Evolutionary conservation across 306 rosid species (phyloP).

Genomic region (Acacia acuminata): DNA sequence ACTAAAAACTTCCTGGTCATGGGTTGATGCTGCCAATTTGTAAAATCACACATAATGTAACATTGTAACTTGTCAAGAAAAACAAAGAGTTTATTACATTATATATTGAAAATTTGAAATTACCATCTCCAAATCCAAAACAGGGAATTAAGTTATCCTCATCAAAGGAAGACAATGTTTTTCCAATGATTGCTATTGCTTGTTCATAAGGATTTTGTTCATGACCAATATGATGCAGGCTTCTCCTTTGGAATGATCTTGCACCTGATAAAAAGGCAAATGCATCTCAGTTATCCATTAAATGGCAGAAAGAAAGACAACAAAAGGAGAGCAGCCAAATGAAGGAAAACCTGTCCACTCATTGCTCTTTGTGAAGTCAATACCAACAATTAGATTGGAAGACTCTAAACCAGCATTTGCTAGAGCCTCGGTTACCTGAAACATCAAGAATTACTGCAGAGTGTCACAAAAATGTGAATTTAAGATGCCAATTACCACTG

Average conservation of each 20-base stretch:
- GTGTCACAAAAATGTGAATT: slow-evolving; percentile 8
- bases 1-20: slow-evolving; percentile 93
- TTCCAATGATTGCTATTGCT: slow-evolving; percentile 88
- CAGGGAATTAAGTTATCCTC: slow-evolving; percentile 96
- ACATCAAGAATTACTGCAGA: slow-evolving; percentile 26
- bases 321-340: slow-evolving; percentile 13
- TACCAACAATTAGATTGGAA: slow-evolving; percentile 91
- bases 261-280: slow-evolving; percentile 51
- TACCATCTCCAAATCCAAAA: slow-evolving; percentile 97
- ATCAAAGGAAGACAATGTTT: slow-evolving; percentile 82
- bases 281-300: slow-evolving; percentile 15
- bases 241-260: slow-evolving; percentile 79
- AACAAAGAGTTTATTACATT: not conserved
- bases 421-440: slow-evolving; percentile 87
- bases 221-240: slow-evolving; percentile 87
- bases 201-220: slow-evolving; percentile 95
- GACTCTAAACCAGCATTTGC: slow-evolving; percentile 88
- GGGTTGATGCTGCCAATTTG: slow-evolving; percentile 79
- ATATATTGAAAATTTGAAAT: not conserved
- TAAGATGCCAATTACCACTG: not conserved
- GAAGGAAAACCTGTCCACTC: slow-evolving; percentile 94
- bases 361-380: slow-evolving; percentile 98
- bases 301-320: slow-evolving; percentile 22
- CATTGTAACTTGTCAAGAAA: slow-evolving; percentile 15
- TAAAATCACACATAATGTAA: slow-evolving; percentile 30